Percentiles rank a stretch among this genome's conserved stretches.
These are phyloP conservation scores for Heterobasidion parviporum DNA, from an alignment of 1,284 basidiomycete species.

Conservation along the genomic window DNA sequence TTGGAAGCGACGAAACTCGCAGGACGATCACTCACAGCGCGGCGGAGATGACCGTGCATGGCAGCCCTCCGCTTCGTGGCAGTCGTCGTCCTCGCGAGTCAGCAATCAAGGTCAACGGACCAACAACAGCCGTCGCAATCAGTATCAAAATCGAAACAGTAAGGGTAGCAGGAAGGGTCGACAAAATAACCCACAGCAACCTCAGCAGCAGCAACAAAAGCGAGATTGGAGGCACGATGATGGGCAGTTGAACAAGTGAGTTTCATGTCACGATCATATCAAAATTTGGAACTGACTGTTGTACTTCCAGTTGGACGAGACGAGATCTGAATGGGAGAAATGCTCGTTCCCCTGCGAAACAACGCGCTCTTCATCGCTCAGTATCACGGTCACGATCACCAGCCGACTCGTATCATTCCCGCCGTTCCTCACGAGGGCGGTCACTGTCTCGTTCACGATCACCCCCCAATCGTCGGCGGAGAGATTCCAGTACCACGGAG, in stretches of 20 bases:
- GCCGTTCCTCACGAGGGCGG: constrained; percentile 53
- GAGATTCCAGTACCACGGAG: constrained; percentile 36
- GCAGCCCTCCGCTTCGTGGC: constrained; percentile 28
- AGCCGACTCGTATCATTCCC: constrained; percentile 53
- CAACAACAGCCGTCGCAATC: constrained; percentile 34
- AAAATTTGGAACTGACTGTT: constrained; percentile 6
- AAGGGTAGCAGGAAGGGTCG: constrained; percentile 21
- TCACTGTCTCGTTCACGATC: constrained; percentile 54
- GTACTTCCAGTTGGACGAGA: constrained; percentile 22
- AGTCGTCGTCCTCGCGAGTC: constrained; percentile 19
- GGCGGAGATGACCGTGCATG: constrained; percentile 23
- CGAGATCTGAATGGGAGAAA: constrained; percentile 24
- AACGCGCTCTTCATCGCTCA: constrained; percentile 20
- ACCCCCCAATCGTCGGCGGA: constrained; percentile 40
- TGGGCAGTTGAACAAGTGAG: constrained; percentile 62
- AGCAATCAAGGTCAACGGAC: constrained; percentile 22
- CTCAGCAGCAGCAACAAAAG: constrained; percentile 24
- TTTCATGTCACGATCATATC: constrained; percentile 11
- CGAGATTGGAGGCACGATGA: constrained; percentile 61
- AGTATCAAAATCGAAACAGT: constrained; percentile 40
- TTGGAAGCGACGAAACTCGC: constrained; percentile 8
- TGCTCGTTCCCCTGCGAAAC: constrained; percentile 20
- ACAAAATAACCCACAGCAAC: constrained; percentile 20
- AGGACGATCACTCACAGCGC: constrained; percentile 14
- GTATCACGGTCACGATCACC: constrained; percentile 52